These are phyloP conservation scores for Leonotis leonurus DNA, from an alignment of 257 asterid species.

Conservation along the genomic window DNA sequence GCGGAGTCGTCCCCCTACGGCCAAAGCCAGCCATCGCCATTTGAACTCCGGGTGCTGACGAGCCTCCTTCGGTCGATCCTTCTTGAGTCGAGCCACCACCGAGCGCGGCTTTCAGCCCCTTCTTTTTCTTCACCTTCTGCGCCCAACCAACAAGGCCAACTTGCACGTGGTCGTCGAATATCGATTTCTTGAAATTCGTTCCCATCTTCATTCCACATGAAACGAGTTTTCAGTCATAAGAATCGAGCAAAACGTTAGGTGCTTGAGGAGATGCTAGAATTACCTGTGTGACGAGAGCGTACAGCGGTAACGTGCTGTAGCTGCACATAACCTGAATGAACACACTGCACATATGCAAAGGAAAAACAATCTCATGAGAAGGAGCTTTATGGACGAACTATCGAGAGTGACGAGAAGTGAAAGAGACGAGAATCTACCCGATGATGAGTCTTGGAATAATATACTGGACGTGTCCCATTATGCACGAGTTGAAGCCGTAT, in stretches of 20 bases:
- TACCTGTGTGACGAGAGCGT: constrained; percentile 95
- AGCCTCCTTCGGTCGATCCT: constrained; percentile 29
- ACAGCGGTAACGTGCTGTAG: constrained; percentile 88
- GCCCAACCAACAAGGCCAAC: constrained; percentile 88
- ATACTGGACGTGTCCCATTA: constrained; percentile 77
- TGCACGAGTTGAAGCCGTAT: constrained; percentile 89
- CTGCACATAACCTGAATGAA: constrained; percentile 88
- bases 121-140: constrained; percentile 53
- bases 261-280: constrained; percentile 2
- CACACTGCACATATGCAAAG: constrained; percentile 40
- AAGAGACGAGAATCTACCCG: constrained; percentile 41
- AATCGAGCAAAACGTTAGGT: not conserved
- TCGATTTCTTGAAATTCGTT: constrained; percentile 82
- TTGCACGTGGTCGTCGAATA: constrained; percentile 86
- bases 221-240: not conserved
- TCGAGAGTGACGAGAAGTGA: not conserved
- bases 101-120: constrained; percentile 40
- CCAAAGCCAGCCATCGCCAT: constrained; percentile 37
- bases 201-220: constrained; percentile 71
- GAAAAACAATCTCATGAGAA: not conserved
- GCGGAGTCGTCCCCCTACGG: constrained; percentile 28
- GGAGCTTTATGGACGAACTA: not conserved
- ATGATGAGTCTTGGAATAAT: constrained; percentile 81
- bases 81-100: constrained; percentile 38
- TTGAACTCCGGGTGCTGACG: constrained; percentile 32